Base-by-base conservation (phyloP, 2,329 filamentous ascomycete species). In the Fusarium pseudonygamai region DNA sequence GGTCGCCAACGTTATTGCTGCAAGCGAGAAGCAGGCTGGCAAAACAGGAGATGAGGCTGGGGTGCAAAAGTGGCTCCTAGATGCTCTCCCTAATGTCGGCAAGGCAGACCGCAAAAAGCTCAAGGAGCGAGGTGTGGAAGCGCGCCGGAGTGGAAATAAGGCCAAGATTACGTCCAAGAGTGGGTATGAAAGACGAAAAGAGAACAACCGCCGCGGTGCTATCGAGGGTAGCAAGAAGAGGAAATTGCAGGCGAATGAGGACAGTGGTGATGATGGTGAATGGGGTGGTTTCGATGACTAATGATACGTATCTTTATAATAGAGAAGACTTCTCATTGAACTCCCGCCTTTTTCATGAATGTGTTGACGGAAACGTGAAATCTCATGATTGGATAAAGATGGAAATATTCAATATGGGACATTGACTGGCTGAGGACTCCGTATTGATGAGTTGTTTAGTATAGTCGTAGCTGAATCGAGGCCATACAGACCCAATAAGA, bases 1-100 rank as follows among this genome's bases (percentile, higher is more conserved):
- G 72, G 93, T 99, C 34, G 96, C 95, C 39, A 98, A 98, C 78
- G 93, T 98, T 39, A 97, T 99, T 72, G 90, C 93, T 0, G 89
- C 90, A 28, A 95, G 93, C 74, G 93, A 98, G 82, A 93, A 91
- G 81, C 88, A 95, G 77, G 87, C 88, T 5, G 87, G 87, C 34
- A 87, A 84, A 76, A 82, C 79, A 24, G 85, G 86, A 6, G 86
- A 84, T 1, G 86, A 87, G 30, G 87, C 88, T 1, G 89, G 88
- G 4, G 87, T 97, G 34, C 91, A 94, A 78, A 91, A 93, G 81
- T 98, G 96, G 95, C 85, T 99, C 58, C 86, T 98, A 10, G 93
- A 97, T 80, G 92, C 94, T 6, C 85, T 99, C 72, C 96, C 96
- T 0, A 92, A 92, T 71, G 90, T 96, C 26, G 91, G 86, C 77